Percentiles rank a stretch among this genome's conserved stretches.
Conservation (phyloP, 139 green algal genomes). For the Zygnema cylindricum region DNA sequence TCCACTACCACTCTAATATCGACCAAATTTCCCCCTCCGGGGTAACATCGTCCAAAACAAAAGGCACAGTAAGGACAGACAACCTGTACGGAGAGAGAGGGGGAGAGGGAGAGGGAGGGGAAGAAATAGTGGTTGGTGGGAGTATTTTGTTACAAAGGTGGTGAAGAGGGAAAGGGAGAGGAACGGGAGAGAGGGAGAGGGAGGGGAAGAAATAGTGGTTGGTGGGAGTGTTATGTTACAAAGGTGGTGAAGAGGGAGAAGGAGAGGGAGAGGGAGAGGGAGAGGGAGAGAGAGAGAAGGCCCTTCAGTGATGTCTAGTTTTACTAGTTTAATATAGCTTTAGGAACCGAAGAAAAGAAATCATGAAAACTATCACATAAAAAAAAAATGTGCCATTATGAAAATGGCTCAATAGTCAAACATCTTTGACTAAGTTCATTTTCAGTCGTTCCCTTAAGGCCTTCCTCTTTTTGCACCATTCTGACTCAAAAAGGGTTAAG, state of each 20-base stretch:
- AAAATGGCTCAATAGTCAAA: no score
- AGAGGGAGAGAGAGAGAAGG: neutral
- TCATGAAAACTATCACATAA: neutral
- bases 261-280: neutral
- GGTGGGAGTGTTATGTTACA: neutral
- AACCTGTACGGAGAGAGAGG: constrained; percentile 8
- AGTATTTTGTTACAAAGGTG: constrained; percentile 3
- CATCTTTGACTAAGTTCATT: no score
- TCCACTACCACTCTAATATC: constrained; percentile 18
- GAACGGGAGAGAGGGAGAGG: neutral
- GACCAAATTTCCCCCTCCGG: constrained; percentile 10
- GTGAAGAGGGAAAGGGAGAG: constrained; percentile 4
- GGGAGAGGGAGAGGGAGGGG: neutral
- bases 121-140: neutral
- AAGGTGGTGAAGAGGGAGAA: neutral
- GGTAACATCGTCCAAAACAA: constrained; percentile 47
- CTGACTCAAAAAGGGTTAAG: no score
- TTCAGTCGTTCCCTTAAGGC: no score
- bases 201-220: neutral
- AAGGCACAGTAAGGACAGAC: constrained; percentile 29
- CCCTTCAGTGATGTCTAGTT: no score
- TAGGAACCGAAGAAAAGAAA: neutral
- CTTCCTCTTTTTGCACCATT: no score
- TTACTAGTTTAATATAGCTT: neutral
- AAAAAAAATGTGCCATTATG: neutral